Conservation (phyloP, 768 basidiomycete species). For the Boletus rufocinnamomeus region DNA sequence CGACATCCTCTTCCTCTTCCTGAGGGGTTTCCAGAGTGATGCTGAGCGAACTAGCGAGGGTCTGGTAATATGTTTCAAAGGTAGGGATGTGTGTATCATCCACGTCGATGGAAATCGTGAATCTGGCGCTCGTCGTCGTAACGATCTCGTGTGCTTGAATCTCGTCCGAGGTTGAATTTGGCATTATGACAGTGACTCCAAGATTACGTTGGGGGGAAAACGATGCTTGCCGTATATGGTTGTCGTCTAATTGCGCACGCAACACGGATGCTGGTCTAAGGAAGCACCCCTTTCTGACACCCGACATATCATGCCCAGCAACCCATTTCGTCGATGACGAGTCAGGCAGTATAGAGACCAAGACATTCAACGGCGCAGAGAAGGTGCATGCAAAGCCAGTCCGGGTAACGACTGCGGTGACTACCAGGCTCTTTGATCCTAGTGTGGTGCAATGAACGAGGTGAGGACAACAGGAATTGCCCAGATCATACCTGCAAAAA, state of each 20-base stretch:
- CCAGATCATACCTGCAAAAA: too few species aligned
- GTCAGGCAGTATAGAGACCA: background rate
- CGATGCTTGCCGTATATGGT: background rate
- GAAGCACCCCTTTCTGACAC: accelerated
- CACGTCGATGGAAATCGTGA: slow-evolving; percentile 12
- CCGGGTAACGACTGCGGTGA: slow-evolving; percentile 9
- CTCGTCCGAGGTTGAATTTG: slow-evolving; percentile 6
- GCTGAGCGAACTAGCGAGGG: slow-evolving; percentile 8
- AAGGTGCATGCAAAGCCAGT: slow-evolving; percentile 16
- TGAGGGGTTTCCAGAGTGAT: background rate
- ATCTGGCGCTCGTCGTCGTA: slow-evolving; percentile 9
- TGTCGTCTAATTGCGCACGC: too few species aligned
- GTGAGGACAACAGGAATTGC: too few species aligned
- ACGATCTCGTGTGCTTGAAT: slow-evolving; percentile 1
- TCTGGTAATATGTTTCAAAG: slow-evolving; percentile 20
- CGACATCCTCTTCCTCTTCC: background rate
- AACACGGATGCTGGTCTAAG: background rate
- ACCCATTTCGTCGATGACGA: slow-evolving; percentile 12
- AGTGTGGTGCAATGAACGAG: background rate
- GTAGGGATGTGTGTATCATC: background rate
- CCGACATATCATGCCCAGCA: background rate
- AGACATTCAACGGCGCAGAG: background rate
- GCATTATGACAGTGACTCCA: slow-evolving; percentile 9
- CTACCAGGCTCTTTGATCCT: background rate
- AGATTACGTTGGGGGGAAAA: accelerated